These are phyloP conservation scores for Acacia acuminata DNA, from an alignment of 306 rosid species.

Conservation along the genomic window DNA sequence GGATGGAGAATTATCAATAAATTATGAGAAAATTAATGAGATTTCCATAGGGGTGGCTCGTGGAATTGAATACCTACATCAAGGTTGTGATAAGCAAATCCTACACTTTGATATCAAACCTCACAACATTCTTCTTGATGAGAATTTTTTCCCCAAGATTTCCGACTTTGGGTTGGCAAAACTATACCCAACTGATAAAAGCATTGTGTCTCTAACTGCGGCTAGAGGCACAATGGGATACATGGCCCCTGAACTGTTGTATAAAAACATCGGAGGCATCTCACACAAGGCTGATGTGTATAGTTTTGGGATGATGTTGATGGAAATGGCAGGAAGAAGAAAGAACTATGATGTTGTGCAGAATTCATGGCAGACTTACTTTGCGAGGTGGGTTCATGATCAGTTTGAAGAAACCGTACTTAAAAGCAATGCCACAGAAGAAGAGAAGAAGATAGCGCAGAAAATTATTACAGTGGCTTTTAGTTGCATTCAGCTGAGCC, in stretches of 20 bases:
- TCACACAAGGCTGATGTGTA: background rate
- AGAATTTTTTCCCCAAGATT: background rate
- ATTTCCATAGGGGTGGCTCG: background rate
- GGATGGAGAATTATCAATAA: no score
- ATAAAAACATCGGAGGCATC: background rate
- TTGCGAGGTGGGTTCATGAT: conserved; percentile 20
- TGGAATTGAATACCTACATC: background rate
- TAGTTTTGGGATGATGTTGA: background rate
- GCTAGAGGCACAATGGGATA: background rate
- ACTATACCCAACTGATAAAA: background rate
- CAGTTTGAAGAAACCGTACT: conserved; percentile 23
- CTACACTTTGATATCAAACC: background rate
- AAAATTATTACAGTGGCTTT: conserved; percentile 1
- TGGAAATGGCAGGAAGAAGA: background rate
- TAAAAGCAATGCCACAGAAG: conserved; percentile 1
- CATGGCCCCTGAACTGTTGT: background rate
- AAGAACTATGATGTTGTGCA: conserved; percentile 15
- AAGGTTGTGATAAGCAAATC: background rate
- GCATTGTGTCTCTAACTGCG: background rate
- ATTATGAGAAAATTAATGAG: background rate
- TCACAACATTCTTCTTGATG: background rate
- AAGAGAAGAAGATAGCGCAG: conserved; percentile 7
- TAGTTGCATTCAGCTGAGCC: conserved; percentile 20
- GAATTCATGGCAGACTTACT: conserved; percentile 20
- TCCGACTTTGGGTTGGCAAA: background rate